Percentiles rank a stretch among this genome's conserved stretches.
These are phyloP conservation scores for Venturia effusa DNA, from an alignment of 2,329 filamentous ascomycete species.

Conservation along the genomic window DNA sequence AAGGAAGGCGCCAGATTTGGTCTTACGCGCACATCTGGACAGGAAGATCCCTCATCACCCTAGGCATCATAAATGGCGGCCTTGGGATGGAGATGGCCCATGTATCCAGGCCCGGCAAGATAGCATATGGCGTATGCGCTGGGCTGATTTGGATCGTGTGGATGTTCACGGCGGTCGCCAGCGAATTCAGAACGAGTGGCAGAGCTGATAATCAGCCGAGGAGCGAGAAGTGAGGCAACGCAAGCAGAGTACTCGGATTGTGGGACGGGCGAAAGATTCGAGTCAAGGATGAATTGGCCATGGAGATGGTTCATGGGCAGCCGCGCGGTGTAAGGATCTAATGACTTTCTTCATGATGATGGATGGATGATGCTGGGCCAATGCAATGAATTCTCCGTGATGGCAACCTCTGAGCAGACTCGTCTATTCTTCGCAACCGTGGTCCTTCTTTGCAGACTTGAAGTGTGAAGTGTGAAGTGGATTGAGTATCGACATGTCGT, in stretches of 20 bases:
- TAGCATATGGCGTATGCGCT: slow-evolving; percentile 41
- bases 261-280: too few species aligned
- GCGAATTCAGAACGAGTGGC: slow-evolving; percentile 3
- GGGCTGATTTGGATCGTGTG: slow-evolving; percentile 32
- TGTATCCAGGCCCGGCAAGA: slow-evolving; percentile 25
- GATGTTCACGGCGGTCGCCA: slow-evolving; percentile 4
- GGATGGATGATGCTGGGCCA: background rate
- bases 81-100: slow-evolving; percentile 39
- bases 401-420: too few species aligned
- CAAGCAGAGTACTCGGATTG: background rate
- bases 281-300: too few species aligned
- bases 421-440: too few species aligned
- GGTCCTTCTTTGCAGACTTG: too few species aligned
- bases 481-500: too few species aligned
- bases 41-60: slow-evolving; percentile 37
- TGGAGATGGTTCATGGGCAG: too few species aligned
- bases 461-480: too few species aligned
- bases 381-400: background rate
- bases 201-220: background rate
- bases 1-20: slow-evolving; percentile 33
- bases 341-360: background rate
- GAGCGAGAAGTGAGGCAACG: background rate
- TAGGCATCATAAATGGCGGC: slow-evolving; percentile 47
- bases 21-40: slow-evolving; percentile 44
- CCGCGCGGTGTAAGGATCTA: background rate